Percentiles rank a stretch among this genome's conserved stretches.
Evolutionary conservation across 257 asterid species (phyloP).

Genomic region (Solanum pennellii): DNA sequence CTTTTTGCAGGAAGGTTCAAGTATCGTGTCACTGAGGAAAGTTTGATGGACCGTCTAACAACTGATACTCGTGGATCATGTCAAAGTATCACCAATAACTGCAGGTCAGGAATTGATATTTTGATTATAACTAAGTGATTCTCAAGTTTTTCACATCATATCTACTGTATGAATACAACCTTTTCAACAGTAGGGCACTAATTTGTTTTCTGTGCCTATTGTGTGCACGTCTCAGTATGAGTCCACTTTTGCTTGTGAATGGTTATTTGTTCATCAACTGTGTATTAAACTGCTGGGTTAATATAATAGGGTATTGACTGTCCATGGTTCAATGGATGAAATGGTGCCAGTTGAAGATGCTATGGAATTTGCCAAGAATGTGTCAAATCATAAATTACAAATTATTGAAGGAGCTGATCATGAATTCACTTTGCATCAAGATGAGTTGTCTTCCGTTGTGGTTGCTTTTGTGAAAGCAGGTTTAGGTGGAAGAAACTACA

Average conservation of each 20-base stretch:
- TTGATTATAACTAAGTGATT: neutral
- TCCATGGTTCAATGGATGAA: constrained; percentile 68
- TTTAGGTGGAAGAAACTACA: constrained; percentile 1
- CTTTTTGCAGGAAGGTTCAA: constrained; percentile 39
- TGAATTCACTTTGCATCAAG: constrained; percentile 51
- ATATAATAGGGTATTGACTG: constrained; percentile 55
- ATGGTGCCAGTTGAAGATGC: constrained; percentile 74
- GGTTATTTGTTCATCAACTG: neutral
- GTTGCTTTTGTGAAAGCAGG: constrained; percentile 33
- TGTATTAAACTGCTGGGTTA: neutral
- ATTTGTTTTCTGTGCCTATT: neutral
- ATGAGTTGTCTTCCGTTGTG: constrained; percentile 41
- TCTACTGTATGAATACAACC: neutral
- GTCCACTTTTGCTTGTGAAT: neutral
- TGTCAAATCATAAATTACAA: constrained; percentile 39
- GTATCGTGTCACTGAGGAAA: constrained; percentile 62
- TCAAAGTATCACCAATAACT: constrained; percentile 33
- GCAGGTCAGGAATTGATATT: constrained; percentile 41
- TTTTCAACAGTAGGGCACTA: neutral
- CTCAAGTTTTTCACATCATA: neutral
- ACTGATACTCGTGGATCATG: constrained; percentile 57
- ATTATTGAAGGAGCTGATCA: constrained; percentile 84
- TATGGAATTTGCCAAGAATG: constrained; percentile 28
- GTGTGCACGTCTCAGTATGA: neutral
- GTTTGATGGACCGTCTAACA: constrained; percentile 67